Base-by-base conservation (phyloP, 2,329 filamentous ascomycete genomes). In the Cephalotrichum gorgonifer region DNA sequence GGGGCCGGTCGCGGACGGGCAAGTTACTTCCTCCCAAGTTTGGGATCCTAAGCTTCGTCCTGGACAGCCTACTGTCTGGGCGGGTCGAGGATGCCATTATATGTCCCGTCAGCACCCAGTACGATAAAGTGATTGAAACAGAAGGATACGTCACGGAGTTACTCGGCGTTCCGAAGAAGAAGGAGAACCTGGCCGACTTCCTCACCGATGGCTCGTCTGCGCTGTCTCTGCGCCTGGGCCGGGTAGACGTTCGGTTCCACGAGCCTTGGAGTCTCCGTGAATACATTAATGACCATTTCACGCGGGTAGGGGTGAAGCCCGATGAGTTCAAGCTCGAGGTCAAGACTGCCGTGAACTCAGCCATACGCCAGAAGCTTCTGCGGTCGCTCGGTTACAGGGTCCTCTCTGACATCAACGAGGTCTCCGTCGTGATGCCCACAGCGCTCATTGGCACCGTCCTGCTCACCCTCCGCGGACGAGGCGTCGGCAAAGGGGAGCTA, bases 121-220 rank as follows among this genome's bases (percentile, higher is more conserved):
- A 98, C 62, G 93, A 98, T 72, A 98, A 97, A 62, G 93, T 98
- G 50, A 94, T 98, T 52, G 93, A 98, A 65, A 95, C 94, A 1
- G 89, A 95, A 65, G 93, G 89, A 5, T 98, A 98, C 60, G 91
- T 97, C 42, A 93, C 83, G 30, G 93, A 98, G 64, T 77, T 98
- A 2, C 76, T 98, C 1, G 93, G 93, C 3, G 84, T 94, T 53
- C 93, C 93, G 0, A 98, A 98, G 66, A 88, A 88, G 59, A 95
- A 95, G 62, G 93, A 98, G 62, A 96, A 95, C 53, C 70, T 98
- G 33, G 79, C 83, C 30, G 88, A 94, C 58, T 95, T 98, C 57
- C 68, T 98, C n/a, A 85, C 85, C 1, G 81, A 88, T 26, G 77
- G 78, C 3, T 94, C 89, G 0, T 95, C 88, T 0, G 84, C 98